Evolutionary conservation across 495 filamentous ascomycete species (phyloP).

Genomic region (Penicillium herquei): DNA sequence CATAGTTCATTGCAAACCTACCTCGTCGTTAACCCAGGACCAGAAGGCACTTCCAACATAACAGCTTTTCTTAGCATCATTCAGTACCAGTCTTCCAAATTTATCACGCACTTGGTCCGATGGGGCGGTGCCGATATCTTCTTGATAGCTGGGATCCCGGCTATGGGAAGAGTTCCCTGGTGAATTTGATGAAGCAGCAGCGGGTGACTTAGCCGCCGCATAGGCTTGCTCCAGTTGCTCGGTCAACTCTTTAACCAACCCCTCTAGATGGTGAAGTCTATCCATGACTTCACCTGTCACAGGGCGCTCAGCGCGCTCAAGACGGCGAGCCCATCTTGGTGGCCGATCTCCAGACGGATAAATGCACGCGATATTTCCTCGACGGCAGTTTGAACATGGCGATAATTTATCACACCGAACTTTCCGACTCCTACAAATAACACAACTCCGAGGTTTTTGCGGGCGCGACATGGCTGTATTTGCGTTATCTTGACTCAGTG

Average conservation of each 20-base stretch:
- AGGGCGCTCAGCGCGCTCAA: slow-evolving; percentile 34
- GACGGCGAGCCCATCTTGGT: slow-evolving; percentile 53
- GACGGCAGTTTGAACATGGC: slow-evolving; percentile 66
- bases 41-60: slow-evolving; percentile 55
- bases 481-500: background rate
- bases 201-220: slow-evolving; percentile 16
- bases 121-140: slow-evolving; percentile 3
- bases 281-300: slow-evolving; percentile 47
- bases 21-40: slow-evolving; percentile 54
- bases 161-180: slow-evolving; percentile 12
- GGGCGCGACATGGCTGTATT: slow-evolving; percentile 9
- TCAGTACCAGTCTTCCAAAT: slow-evolving; percentile 44
- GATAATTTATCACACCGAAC: slow-evolving; percentile 68
- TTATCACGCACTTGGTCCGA: slow-evolving; percentile 23
- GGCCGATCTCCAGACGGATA: slow-evolving; percentile 45
- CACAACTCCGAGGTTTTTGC: slow-evolving; percentile 52
- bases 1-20: slow-evolving; percentile 17
- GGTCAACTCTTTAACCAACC: slow-evolving; percentile 55
- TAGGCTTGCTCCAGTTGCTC: slow-evolving; percentile 46
- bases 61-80: slow-evolving; percentile 38
- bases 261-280: slow-evolving; percentile 51
- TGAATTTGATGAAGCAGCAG: slow-evolving; percentile 16
- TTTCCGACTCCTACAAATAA: slow-evolving; percentile 58
- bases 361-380: slow-evolving; percentile 57
- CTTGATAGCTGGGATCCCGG: background rate